Conservation (phyloP, 1,284 basidiomycete genomes). For the Microbotryum intermedium region DNA sequence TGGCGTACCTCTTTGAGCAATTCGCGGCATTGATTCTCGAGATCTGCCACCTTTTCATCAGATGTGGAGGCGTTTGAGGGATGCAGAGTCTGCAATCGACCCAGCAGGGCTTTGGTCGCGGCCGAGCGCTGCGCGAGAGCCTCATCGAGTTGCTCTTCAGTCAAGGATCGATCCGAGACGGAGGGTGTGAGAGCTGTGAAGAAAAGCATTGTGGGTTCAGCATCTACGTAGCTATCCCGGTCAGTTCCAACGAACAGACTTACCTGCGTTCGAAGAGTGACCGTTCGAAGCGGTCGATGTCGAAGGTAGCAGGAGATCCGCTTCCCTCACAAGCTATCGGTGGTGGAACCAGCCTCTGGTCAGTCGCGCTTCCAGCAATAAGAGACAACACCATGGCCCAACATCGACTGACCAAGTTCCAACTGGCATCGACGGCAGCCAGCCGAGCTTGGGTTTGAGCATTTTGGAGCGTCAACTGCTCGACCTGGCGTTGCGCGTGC, state of each 20-base stretch:
- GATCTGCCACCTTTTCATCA: constrained; percentile 8
- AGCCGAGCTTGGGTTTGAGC: constrained; percentile 11
- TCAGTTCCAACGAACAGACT: not conserved
- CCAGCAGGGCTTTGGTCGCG: constrained; percentile 18
- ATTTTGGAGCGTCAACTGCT: constrained; percentile 7
- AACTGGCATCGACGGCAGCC: constrained; percentile 16
- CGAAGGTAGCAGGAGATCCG: constrained; percentile 3
- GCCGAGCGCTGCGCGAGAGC: constrained; percentile 13
- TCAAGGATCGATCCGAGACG: constrained; percentile 8
- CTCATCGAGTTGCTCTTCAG: constrained; percentile 17
- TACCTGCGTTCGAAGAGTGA: constrained; percentile 2
- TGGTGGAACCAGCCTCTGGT: no score
- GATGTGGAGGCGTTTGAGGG: not conserved
- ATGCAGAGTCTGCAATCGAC: constrained; percentile 12
- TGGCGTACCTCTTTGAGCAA: constrained; percentile 13
- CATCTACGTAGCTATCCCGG: not conserved
- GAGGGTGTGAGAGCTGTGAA: not conserved
- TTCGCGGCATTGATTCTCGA: constrained; percentile 19
- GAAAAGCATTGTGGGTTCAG: not conserved
- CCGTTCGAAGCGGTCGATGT: constrained; percentile 6
- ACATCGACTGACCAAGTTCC: constrained; percentile 8
- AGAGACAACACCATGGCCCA: not conserved
- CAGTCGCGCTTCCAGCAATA: no score
- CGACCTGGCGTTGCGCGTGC: constrained; percentile 44
- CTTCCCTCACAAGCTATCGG: constrained; percentile 5